phyloP scores from a whole-genome alignment of 306 rosid species.

The Herpetospermum pedunculosum region DNA sequence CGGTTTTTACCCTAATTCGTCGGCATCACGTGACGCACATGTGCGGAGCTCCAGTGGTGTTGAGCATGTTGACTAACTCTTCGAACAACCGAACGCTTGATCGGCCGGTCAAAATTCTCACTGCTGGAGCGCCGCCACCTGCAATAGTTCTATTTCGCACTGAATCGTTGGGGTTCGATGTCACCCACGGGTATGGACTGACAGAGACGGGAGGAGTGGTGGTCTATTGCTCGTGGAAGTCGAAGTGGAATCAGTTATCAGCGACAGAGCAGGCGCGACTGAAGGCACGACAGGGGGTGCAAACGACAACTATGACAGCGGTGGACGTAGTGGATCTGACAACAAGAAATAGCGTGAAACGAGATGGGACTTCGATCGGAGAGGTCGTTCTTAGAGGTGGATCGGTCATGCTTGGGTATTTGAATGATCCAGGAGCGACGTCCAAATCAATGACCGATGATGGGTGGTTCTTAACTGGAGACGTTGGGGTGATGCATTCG shows the following conservation, averaged over 20 bases:
- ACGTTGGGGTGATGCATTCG: slow-evolving; percentile 54
- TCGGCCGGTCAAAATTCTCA: slow-evolving; percentile 34
- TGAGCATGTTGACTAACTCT: slow-evolving; percentile 40
- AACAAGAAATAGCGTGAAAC: slow-evolving; percentile 9
- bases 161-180: slow-evolving; percentile 42
- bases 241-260: slow-evolving; percentile 39
- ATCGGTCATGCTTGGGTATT: slow-evolving; percentile 48
- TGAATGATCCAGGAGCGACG: slow-evolving; percentile 38
- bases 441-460: slow-evolving; percentile 19
- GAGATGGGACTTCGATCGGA: slow-evolving; percentile 30
- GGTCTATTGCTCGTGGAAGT: slow-evolving; percentile 59
- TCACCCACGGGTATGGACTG: slow-evolving; percentile 55
- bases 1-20: slow-evolving; percentile 24
- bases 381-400: slow-evolving; percentile 48
- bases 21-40: slow-evolving; percentile 43
- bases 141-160: slow-evolving; percentile 33
- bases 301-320: slow-evolving; percentile 26
- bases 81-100: slow-evolving; percentile 16
- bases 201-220: slow-evolving; percentile 41
- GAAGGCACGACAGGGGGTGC: slow-evolving; percentile 67
- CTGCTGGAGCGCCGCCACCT: slow-evolving; percentile 70
- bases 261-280: slow-evolving; percentile 48
- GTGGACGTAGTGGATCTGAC: slow-evolving; percentile 35
- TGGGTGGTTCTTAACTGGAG: slow-evolving; percentile 67
- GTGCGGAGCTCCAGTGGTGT: slow-evolving; percentile 68